A percentile compares a stretch with the other conserved stretches of the same genome.
These are phyloP conservation scores for Choiromyces venosus DNA, from an alignment of 495 filamentous ascomycete species.

Conservation along the genomic window DNA sequence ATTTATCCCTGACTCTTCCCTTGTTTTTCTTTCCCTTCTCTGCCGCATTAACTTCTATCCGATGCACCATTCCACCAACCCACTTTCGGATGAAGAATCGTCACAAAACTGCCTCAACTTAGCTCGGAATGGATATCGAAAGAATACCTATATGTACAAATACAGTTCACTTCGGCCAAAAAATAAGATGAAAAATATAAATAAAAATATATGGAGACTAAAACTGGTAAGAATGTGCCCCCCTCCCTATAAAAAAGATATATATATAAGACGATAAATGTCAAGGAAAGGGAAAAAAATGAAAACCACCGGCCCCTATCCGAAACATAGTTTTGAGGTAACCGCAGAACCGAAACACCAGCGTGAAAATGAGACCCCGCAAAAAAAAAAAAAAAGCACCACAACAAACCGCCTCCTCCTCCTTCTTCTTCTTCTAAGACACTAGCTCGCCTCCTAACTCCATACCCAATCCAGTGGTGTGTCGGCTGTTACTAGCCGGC, in stretches of 20 bases:
- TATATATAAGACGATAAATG: constrained; percentile 17
- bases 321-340: constrained; percentile 20
- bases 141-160: not conserved
- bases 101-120: not conserved
- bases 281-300: constrained; percentile 25
- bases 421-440: constrained; percentile 32
- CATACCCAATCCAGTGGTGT: constrained; percentile 49
- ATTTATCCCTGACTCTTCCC: not conserved
- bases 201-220: not conserved
- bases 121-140: not conserved
- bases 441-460: constrained; percentile 56
- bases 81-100: not conserved
- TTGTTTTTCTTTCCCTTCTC: not conserved
- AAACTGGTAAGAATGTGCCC: constrained; percentile 5
- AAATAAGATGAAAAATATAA: not conserved
- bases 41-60: not conserved
- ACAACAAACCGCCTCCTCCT: constrained; percentile 11
- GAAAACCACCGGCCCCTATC: constrained; percentile 30
- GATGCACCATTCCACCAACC: not conserved
- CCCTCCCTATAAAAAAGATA: constrained; percentile 29
- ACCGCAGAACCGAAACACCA: constrained; percentile 38
- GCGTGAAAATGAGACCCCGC: constrained; percentile 26
- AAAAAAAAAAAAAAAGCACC: constrained; percentile 38
- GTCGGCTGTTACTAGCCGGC: constrained; percentile 40
- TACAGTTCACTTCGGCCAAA: not conserved